Evolutionary conservation across 257 asterid genomes (phyloP), one percentile per base, ranked within the genome.

Genomic region (Haberlea rhodopensis): DNA sequence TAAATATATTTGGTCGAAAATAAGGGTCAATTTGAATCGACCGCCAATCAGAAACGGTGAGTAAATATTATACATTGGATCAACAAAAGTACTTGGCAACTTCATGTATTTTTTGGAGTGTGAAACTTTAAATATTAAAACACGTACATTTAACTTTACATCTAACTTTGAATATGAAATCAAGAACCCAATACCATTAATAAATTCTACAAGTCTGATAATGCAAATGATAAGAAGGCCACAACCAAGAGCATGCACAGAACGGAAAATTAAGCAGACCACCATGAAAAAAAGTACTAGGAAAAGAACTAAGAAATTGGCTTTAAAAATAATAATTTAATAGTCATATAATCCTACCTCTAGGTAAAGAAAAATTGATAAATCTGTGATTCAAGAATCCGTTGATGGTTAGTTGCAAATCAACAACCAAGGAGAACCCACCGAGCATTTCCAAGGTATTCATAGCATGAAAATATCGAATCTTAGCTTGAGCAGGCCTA

Each of bases 281-380:
- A 60, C 67, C 32, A 29, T 46, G 54, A 72, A 72, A 73, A 67
- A 72, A 15, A 15, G 80, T 69, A 74, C 68, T 55, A 60, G 75
- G 70, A 73, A 71, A 57, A 56, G 73, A 59, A 77, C 67, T 60
- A 73, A 67, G 75, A 49, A n/a, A 57, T 59, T 23, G 75, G 73
- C 83, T 71, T 84, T 70, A 74, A 78, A 76, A 71, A 57, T 69
- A 74, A 67, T 76, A 61, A 83, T 73, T 80, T 67, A 78, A 75
- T 68, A 74, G 76, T 68, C 73, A 75, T 53, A 57, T 53, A 65
- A 71, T 76, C 83, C 75, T 81, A 78, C 80, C 74, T 65, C 85
- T 82, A 77, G 68, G 71, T 74, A 65, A 73, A 51, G 75, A 73
- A 77, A 55, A 76, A 61, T 75, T 56, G 76, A 79, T 72, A 81